These are phyloP conservation scores for Trametes maxima DNA, from an alignment of 768 basidiomycete species.

Conservation along the genomic window DNA sequence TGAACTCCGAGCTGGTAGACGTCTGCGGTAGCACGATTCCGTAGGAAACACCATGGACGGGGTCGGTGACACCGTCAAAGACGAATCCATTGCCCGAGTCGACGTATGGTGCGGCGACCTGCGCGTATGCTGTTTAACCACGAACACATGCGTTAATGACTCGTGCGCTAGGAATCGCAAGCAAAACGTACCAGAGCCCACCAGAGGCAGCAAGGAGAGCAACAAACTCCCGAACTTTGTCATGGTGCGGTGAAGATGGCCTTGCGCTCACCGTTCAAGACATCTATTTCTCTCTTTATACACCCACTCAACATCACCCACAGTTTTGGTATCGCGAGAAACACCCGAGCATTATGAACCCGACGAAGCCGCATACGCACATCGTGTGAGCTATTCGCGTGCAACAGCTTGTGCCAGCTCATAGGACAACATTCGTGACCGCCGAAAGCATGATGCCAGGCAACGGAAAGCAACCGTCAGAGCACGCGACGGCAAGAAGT, in stretches of 20 bases:
- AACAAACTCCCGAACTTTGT: constrained; percentile 26
- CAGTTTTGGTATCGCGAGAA: constrained; percentile 17
- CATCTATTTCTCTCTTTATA: constrained; percentile 9
- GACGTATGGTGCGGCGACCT: constrained; percentile 45
- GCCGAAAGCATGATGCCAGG: background rate
- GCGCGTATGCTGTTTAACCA: constrained; percentile 41
- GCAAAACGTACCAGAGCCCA: constrained; percentile 41
- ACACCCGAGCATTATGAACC: constrained; percentile 18
- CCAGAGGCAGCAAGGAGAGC: constrained; percentile 42
- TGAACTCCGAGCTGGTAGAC: constrained; percentile 53
- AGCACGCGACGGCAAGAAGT: constrained; percentile 28
- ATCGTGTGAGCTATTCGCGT: constrained; percentile 18
- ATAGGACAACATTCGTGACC: background rate
- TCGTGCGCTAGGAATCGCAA: background rate
- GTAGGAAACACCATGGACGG: constrained; percentile 38
- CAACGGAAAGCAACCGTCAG: background rate
- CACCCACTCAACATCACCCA: background rate
- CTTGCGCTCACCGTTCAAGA: constrained; percentile 1
- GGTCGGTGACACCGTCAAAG: constrained; percentile 44
- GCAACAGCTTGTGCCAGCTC: background rate
- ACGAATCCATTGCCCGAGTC: constrained; percentile 60
- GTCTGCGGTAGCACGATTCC: constrained; percentile 58
- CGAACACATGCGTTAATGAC: background rate
- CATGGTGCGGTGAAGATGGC: constrained; percentile 11
- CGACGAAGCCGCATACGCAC: background rate